These are phyloP conservation scores for Noccaea bulbosa DNA, from an alignment of 345 rosid species.

Conservation along the genomic window DNA sequence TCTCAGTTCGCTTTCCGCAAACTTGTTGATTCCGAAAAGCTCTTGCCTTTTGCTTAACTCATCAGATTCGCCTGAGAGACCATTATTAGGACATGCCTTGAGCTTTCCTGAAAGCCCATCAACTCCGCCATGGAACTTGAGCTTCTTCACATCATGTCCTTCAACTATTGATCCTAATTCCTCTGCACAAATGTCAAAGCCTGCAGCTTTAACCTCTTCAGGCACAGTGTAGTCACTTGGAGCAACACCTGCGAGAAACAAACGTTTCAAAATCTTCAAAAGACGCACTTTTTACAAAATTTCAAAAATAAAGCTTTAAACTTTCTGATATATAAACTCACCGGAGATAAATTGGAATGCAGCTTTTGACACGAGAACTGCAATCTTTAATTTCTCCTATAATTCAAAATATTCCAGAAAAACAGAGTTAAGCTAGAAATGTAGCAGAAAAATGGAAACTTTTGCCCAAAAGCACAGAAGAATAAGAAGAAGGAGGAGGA, in stretches of 20 bases:
- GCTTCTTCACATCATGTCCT: slow-evolving; percentile 77
- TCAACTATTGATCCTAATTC: slow-evolving; percentile 88
- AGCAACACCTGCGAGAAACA: slow-evolving; percentile 53
- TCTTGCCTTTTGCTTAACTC: slow-evolving; percentile 60
- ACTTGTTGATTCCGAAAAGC: slow-evolving; percentile 76
- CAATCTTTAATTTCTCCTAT: slow-evolving; percentile 84
- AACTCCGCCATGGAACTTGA: slow-evolving; percentile 75
- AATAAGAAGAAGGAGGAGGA: background rate
- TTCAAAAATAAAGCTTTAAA: background rate
- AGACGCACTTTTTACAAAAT: background rate
- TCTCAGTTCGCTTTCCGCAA: slow-evolving; percentile 66
- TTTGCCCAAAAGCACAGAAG: background rate
- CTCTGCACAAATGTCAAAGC: slow-evolving; percentile 82
- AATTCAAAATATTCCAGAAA: background rate
- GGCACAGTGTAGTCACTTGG: slow-evolving; percentile 77
- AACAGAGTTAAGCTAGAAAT: background rate
- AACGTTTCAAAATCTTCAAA: background rate
- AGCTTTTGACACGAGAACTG: slow-evolving; percentile 91
- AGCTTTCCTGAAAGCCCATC: slow-evolving; percentile 72
- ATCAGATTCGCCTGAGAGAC: slow-evolving; percentile 51
- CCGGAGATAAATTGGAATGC: slow-evolving; percentile 83
- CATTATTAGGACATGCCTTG: slow-evolving; percentile 56
- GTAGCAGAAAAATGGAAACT: too few species aligned
- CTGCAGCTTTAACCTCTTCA: slow-evolving; percentile 72
- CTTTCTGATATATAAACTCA: slow-evolving; percentile 27